Base-by-base conservation (phyloP, 2,329 filamentous ascomycete species). In the Colletotrichum orchidophilum region DNA sequence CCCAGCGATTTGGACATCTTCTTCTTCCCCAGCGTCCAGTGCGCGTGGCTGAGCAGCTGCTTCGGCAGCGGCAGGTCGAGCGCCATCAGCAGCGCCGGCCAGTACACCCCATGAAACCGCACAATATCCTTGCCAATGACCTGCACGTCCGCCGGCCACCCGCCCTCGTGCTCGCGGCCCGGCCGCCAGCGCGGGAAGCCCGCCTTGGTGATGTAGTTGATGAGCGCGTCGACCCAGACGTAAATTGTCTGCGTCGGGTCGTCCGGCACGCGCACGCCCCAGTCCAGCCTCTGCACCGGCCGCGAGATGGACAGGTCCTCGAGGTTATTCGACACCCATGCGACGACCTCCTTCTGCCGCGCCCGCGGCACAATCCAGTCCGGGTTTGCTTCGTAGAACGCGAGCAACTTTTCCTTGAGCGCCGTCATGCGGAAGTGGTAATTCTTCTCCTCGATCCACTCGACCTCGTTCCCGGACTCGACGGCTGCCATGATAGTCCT, bases 1-100 rank as follows among this genome's bases (percentile, higher is more conserved):
- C 96, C 96, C 2, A 93, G 90, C 1, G 94, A 97, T 81, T 99
- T 99, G 72, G 95, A 96, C 95, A 99, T 99, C 81, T 99, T 99
- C 75, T 91, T 90, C 63, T 90, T 90, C 66, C 93, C 94, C 83
- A 99, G 91, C 15, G 95, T 97, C 96, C 97, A 99, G 80, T 99
- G 96, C 2, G 92, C 95, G 79, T 99, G 96, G 63, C 94, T 94
- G 2, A 99, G 85, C 35, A 99, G 89, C 73, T 91, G 91, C 77
- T 91, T 92, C 1, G 96, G 94, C 1, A 93, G 84, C 1, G 94
- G 92, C 5, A 98, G 86, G 62, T 92, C 91, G 15, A 98, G 85
- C 1, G 96, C 96, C 87, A 99, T 92, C 18, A 99, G 90, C 75
- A 99, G 93, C 3, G 96, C 96, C 0, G 96, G 96, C 96, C 97